Evolutionary conservation across 2,329 filamentous ascomycete genomes (phyloP), one percentile per base, ranked within the genome.

Genomic region (Lachnellula cervina): DNA sequence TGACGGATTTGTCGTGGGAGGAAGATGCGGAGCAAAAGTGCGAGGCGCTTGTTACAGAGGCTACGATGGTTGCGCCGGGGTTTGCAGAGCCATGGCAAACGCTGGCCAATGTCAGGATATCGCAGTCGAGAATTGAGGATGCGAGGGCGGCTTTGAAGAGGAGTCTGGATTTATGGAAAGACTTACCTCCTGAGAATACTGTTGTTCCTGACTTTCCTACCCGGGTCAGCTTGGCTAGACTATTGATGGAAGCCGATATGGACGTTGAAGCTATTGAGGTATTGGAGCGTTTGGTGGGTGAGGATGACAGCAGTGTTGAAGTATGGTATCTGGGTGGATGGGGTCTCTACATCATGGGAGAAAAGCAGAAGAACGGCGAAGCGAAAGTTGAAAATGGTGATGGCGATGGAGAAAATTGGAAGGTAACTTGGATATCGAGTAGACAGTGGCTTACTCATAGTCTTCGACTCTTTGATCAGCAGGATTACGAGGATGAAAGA

Each of bases 301-400:
- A 99, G 70, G 93, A 99, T 63, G 95, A 99, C 69, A 81, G 88
- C 68, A 96, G 93, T 70, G 89, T 99, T 19, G 94, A 99, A 73
- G 88, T 90, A 17, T 97, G 92, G 91, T 99, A 99, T 74, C 79
- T 99, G 5, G 94, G 94, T 44, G 95, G 94, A 4, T 97, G 93
- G 89, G 92, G 90, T 65, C 79, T 95, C 63, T 90, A 90, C 69
- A 80, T 96, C 56, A 77, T 88, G 59, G 89, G 88, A 11, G 82
- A 89, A 70, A 89, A 87, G 77, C 76, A 83, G 66, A 82, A 78
- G 64, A 72, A 72, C 59, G 70, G 72, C 35, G 64, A 64, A 43
- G 54, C 54, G 21, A 73, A 71, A 45, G 54, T 55, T 13, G 63
- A 66, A 53, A 73, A 71, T 37, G 69, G 73, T 64, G 74, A 77